A percentile compares a stretch with the other conserved stretches of the same genome.
These are phyloP conservation scores for Exobasidium cylindrosporum DNA, from an alignment of 1,284 basidiomycete species.

Conservation along the genomic window DNA sequence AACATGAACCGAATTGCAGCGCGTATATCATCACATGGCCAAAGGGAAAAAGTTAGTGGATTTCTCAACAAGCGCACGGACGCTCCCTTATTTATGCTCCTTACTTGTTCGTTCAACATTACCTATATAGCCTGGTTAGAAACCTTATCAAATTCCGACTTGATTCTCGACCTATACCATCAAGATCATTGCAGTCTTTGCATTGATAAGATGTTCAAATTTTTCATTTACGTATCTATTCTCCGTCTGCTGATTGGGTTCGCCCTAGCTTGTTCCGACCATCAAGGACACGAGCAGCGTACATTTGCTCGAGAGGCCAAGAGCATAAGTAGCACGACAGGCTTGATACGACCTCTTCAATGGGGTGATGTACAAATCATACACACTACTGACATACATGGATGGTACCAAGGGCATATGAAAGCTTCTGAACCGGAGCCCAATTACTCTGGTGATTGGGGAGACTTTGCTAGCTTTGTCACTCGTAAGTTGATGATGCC, in stretches of 20 bases:
- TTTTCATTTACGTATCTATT: too few relatives aligned
- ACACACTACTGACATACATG: slow-evolving; percentile 78
- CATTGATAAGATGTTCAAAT: too few relatives aligned
- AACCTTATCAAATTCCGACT: too few relatives aligned
- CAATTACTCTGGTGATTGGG: slow-evolving; percentile 49
- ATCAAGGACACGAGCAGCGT: neutral
- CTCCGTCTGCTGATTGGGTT: neutral
- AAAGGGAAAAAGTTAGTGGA: too few relatives aligned
- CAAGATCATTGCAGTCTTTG: too few relatives aligned
- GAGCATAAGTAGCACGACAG: neutral
- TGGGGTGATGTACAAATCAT: slow-evolving; percentile 57
- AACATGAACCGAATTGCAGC: too few relatives aligned
- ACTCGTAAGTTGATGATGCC: neutral
- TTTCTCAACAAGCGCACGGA: too few relatives aligned
- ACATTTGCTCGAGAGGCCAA: neutral
- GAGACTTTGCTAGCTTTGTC: slow-evolving; percentile 52
- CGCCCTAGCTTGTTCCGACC: neutral
- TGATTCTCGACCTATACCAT: too few relatives aligned
- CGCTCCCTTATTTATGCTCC: too few relatives aligned
- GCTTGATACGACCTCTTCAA: slow-evolving; percentile 3
- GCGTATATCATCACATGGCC: too few relatives aligned
- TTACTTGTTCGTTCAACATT: too few relatives aligned
- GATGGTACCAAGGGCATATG: slow-evolving; percentile 42
- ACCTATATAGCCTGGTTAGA: too few relatives aligned
- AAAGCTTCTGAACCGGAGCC: slow-evolving; percentile 52